Evolutionary conservation across 2,329 filamentous ascomycete species (phyloP), one percentile per base, ranked within the genome.

Genomic region (Botrytis squamosa): DNA sequence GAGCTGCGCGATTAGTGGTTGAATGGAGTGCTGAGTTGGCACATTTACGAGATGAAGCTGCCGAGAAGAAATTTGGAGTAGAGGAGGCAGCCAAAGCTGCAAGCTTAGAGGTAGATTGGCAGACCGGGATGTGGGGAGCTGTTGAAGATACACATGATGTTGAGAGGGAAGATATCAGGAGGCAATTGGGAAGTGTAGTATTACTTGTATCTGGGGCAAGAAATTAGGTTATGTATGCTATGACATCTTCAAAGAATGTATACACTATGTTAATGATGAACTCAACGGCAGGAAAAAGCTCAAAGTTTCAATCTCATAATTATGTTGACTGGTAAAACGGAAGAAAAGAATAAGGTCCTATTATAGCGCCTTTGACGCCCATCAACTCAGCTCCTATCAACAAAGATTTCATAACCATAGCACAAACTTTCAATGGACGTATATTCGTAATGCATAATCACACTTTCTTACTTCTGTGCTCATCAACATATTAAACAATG

Each of bases 101-200:
- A 9, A 97, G 89, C 79, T 82, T 97, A 60, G 96, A 99, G 85
- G 93, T 97, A 25, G 87, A 89, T 76, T 98, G 94, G 91, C 96
- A 99, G 87, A 97, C 91, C 1, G 85, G 88, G 42, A 91, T 92
- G 83, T 98, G 96, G 95, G 96, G 96, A 14, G 95, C 97, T 85
- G 96, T 99, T 0, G 96, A 99, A 73, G 80, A 99, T 83, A 97
- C 95, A 42, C 96, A 99, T 83, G 96, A 99, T 85, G 96, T 99
- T 1, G 92, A 97, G 79, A 93, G 91, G 82, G 95, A 97, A 83
- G 96, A 99, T 83, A 78, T 98, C 77, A 88, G 90, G 81, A 88
- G 95, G 79, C 96, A 98, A 84, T 84, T 98, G 74, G 96, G 95
- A 22, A 97, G 94, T 81, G 93, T 94, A 18, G 87, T 97, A 25